Percentiles rank a stretch among this genome's conserved stretches.
Conservation (phyloP, 805 yeast genomes). For the Cyberlindnera xylosilytica region DNA sequence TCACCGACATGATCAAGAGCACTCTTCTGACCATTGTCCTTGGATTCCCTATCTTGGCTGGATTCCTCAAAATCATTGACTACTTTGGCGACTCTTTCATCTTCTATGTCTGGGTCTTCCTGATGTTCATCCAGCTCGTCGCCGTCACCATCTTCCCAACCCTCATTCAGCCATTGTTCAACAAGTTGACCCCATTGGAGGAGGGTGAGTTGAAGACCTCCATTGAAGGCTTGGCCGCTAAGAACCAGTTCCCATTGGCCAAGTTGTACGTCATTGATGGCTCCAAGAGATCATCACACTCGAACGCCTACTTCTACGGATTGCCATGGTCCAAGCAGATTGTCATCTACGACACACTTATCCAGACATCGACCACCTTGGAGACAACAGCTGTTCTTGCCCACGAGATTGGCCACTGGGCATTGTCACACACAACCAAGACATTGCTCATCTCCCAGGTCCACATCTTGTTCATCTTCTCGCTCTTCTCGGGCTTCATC, state of each 20-base stretch:
- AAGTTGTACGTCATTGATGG: constrained; percentile 91
- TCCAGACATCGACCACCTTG: constrained; percentile 67
- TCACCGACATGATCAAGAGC: constrained; percentile 67
- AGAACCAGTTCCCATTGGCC: constrained; percentile 80
- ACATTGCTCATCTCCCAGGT: constrained; percentile 63
- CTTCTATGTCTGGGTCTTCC: constrained; percentile 71
- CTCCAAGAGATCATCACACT: constrained; percentile 93
- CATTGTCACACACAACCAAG: constrained; percentile 79
- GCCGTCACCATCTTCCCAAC: constrained; percentile 78
- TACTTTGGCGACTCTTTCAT: constrained; percentile 78
- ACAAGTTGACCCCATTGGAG: constrained; percentile 84
- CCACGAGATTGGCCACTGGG: constrained; percentile 99
- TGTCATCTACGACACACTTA: constrained; percentile 88
- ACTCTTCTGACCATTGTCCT: constrained; percentile 49
- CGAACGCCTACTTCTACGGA: constrained; percentile 95
- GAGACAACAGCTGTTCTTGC: constrained; percentile 94
- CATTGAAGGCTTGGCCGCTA: constrained; percentile 74
- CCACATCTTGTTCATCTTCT: constrained; percentile 62
- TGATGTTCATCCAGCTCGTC: constrained; percentile 67
- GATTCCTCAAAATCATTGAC: constrained; percentile 76
- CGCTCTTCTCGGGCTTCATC: constrained; percentile 75
- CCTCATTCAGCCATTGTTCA: constrained; percentile 88
- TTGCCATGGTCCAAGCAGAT: constrained; percentile 96
- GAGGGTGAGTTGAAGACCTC: constrained; percentile 83
- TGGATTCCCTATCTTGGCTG: constrained; percentile 72